Evolutionary conservation across 495 filamentous ascomycete species (phyloP).

Genomic region (Daldinia concentrica): DNA sequence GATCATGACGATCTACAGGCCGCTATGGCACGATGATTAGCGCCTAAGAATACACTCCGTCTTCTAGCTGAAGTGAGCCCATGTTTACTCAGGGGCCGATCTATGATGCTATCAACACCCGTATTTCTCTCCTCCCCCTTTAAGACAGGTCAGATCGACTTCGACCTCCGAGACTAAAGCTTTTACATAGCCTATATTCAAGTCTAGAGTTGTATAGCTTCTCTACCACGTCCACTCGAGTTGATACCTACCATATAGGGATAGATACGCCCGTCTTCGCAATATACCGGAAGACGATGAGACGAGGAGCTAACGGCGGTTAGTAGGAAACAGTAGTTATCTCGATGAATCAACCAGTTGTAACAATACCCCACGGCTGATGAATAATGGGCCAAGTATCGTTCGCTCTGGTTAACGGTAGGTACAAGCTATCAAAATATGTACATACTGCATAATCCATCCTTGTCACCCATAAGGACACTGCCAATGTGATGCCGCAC

Average conservation of each 20-base stretch:
- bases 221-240: background rate
- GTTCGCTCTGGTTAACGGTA: background rate
- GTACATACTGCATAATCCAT: conserved; percentile 16
- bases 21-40: conserved; percentile 20
- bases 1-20: conserved; percentile 22
- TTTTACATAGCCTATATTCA: background rate
- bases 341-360: background rate
- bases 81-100: conserved; percentile 8
- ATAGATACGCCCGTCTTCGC: conserved; percentile 5
- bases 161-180: background rate
- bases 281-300: conserved; percentile 6
- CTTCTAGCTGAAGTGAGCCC: background rate
- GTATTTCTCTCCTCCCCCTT: conserved; percentile 6
- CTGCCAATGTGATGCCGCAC: conserved; percentile 18
- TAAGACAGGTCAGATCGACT: conserved; percentile 4
- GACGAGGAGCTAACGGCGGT: conserved; percentile 1
- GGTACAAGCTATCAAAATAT: conserved; percentile 3
- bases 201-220: background rate
- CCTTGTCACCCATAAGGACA: conserved; percentile 6
- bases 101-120: conserved; percentile 10
- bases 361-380: background rate
- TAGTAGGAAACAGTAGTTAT: background rate
- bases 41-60: background rate
- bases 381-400: conserved; percentile 4
- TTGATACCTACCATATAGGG: conserved; percentile 7